A percentile compares a stretch with the other conserved stretches of the same genome.
These are phyloP conservation scores for Rutstroemia sp. DNA, from an alignment of 2,329 filamentous ascomycete genomes.

Conservation along the genomic window DNA sequence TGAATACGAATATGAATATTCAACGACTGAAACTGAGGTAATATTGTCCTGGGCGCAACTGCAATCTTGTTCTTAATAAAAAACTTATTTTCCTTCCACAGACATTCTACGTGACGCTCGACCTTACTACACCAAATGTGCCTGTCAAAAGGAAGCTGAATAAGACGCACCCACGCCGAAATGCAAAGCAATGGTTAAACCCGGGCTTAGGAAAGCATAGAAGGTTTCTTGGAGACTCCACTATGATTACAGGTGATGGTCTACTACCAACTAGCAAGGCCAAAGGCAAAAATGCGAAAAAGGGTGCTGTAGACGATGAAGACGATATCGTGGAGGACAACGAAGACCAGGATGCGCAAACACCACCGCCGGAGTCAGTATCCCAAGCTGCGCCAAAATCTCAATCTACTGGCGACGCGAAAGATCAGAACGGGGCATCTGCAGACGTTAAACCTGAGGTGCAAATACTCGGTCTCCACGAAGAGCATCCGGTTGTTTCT, in stretches of 20 bases:
- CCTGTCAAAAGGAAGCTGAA: conserved; percentile 15
- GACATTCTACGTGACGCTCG: conserved; percentile 58
- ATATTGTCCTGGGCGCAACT: background rate
- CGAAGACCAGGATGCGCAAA: conserved; percentile 16
- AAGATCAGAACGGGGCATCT: conserved; percentile 7
- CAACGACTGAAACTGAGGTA: conserved; percentile 54
- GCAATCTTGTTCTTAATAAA: background rate
- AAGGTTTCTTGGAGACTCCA: conserved; percentile 3
- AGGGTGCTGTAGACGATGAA: conserved; percentile 5
- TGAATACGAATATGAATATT: conserved; percentile 64
- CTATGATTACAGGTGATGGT: conserved; percentile 1
- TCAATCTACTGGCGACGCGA: conserved; percentile 9
- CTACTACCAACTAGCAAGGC: background rate
- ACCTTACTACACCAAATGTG: conserved; percentile 43
- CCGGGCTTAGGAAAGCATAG: conserved; percentile 7
- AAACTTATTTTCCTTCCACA: conserved; percentile 25
- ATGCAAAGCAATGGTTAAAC: conserved; percentile 18
- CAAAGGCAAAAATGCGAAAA: conserved; percentile 3
- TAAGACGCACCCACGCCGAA: conserved; percentile 10
- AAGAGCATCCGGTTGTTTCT: conserved; percentile 66
- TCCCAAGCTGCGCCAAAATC: background rate
- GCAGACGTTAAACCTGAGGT: conserved; percentile 36
- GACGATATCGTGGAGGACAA: conserved; percentile 16
- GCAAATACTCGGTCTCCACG: conserved; percentile 79
- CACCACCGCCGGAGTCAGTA: conserved; percentile 18